Evolutionary conservation across 179 eudicot genomes (phyloP).

Genomic region (Vitellaria paradoxa): DNA sequence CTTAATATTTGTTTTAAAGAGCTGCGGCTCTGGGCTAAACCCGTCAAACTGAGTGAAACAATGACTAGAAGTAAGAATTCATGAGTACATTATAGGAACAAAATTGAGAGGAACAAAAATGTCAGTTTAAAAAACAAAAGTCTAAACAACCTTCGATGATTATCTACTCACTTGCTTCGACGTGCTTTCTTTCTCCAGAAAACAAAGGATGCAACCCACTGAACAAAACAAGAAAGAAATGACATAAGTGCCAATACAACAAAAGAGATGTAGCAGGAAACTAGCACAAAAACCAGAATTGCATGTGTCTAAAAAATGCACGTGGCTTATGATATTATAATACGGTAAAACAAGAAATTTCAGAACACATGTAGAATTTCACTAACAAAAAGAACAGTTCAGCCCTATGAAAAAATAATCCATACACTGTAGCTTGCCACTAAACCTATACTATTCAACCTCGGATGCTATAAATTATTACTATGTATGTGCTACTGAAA

Average conservation of each 20-base stretch:
- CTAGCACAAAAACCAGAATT: background rate
- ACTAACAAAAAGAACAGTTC: no score
- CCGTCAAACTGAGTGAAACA: no score
- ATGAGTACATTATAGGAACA: no score
- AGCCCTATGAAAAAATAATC: background rate
- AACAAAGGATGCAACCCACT: conserved; percentile 63
- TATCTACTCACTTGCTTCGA: conserved; percentile 62
- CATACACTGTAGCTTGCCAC: no score
- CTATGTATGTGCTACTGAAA: no score
- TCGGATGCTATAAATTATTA: no score
- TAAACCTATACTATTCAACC: no score
- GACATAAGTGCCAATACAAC: conserved; percentile 5
- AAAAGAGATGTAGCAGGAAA: background rate
- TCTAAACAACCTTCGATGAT: background rate
- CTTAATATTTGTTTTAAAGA: no score
- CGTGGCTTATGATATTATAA: background rate
- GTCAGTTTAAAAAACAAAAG: background rate
- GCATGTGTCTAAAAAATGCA: background rate
- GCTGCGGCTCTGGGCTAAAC: no score
- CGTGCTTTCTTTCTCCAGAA: conserved; percentile 73
- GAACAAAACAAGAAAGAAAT: conserved; percentile 21
- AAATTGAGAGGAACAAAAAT: background rate
- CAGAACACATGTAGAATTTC: background rate
- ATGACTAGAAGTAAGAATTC: no score
- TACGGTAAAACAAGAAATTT: background rate